phyloP scores from a whole-genome alignment of 257 asterid genomes.

The Solanum sitiens region DNA sequence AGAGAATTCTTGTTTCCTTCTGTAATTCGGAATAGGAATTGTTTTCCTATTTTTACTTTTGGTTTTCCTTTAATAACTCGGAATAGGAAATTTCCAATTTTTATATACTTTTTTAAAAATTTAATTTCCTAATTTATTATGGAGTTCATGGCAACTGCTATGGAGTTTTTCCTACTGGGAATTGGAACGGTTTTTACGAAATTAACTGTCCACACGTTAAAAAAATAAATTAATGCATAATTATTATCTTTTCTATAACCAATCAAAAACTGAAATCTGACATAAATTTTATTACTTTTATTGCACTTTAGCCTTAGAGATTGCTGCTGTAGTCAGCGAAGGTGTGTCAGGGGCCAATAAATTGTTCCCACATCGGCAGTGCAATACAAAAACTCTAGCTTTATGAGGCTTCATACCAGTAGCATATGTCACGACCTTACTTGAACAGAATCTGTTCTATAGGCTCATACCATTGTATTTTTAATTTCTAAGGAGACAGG shows the following conservation, averaged over 20 bases:
- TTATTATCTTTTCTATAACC: no score
- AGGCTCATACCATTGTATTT: background rate
- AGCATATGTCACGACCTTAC: background rate
- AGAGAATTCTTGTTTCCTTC: background rate
- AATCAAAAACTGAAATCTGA: background rate
- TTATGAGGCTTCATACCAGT: background rate
- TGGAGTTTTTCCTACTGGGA: background rate
- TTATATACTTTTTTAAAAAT: background rate
- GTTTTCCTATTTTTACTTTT: background rate
- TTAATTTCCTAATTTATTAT: background rate
- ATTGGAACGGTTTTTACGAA: no score
- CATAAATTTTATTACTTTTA: background rate
- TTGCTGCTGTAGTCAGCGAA: background rate
- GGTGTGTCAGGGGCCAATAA: background rate
- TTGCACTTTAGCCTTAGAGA: background rate
- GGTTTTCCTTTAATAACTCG: background rate
- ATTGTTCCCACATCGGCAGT: background rate
- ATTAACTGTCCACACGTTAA: background rate
- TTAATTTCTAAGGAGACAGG: conserved; percentile 5
- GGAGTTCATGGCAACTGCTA: background rate
- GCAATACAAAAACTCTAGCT: background rate
- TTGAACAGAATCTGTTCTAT: background rate
- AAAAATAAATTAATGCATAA: no score
- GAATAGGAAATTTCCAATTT: background rate
- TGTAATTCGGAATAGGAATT: background rate